phyloP scores from a whole-genome alignment of 305 asterid genomes.

The Rubia peregrina region DNA sequence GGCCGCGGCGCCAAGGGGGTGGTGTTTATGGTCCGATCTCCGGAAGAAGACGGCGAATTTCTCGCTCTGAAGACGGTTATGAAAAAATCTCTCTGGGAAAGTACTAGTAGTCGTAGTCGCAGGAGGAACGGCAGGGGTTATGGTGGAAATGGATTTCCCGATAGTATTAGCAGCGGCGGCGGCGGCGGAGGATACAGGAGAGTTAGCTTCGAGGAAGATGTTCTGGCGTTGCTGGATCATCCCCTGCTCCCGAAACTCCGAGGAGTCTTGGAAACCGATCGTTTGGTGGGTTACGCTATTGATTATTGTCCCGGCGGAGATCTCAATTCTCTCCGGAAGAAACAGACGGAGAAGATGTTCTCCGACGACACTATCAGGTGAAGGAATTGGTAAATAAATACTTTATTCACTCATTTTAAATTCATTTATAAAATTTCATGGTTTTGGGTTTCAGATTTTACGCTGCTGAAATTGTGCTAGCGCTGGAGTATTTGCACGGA shows the following conservation, averaged over 20 bases:
- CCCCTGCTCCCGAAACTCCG: conserved; percentile 79
- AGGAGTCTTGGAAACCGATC: conserved; percentile 62
- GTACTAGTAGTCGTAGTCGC: conserved; percentile 13
- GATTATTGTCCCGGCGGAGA: conserved; percentile 92
- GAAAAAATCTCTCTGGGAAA: conserved; percentile 50
- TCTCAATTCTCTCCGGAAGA: conserved; percentile 59
- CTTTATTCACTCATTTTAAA: neutral
- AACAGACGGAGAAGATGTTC: conserved; percentile 78
- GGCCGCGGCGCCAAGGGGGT: conserved; percentile 96
- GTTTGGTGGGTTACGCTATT: conserved; percentile 69
- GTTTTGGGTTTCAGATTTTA: conserved; percentile 45
- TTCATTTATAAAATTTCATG: neutral
- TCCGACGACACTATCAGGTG: conserved; percentile 85
- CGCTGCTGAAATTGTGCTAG: conserved; percentile 80
- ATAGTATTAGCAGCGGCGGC: neutral
- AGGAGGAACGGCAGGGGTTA: conserved; percentile 6
- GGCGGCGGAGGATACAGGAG: conserved; percentile 35
- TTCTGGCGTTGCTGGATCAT: conserved; percentile 47
- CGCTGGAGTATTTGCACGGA: conserved; percentile 74
- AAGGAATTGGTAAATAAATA: no score
- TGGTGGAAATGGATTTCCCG: neutral
- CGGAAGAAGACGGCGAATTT: conserved; percentile 31
- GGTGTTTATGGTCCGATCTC: conserved; percentile 58
- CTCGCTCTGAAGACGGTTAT: conserved; percentile 66
- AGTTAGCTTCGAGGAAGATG: conserved; percentile 54